These are phyloP conservation scores for Rhodotorula mucilaginosa DNA, from an alignment of 1,284 basidiomycete species.

Conservation along the genomic window DNA sequence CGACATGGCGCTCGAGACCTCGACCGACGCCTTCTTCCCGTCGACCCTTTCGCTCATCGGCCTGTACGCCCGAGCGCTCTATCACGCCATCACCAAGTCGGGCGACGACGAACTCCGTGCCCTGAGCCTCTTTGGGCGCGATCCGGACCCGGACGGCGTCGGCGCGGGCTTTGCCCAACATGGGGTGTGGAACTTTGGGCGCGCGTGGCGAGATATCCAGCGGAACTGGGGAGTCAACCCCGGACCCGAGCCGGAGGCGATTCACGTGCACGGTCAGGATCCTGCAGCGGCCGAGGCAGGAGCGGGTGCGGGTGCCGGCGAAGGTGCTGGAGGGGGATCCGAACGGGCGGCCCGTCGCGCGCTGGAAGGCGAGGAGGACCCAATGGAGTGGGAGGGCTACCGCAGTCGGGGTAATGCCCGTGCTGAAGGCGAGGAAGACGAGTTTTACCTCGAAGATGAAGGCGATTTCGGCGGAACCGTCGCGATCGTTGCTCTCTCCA, in stretches of 20 bases:
- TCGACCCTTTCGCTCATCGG: constrained; percentile 77
- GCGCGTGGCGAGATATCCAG: constrained; percentile 37
- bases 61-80: constrained; percentile 78
- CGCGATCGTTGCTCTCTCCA: constrained; percentile 42
- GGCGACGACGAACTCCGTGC: constrained; percentile 48
- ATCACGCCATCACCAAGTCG: constrained; percentile 67
- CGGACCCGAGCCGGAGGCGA: constrained; percentile 25
- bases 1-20: constrained; percentile 81
- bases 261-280: neutral
- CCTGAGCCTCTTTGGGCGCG: constrained; percentile 40
- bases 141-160: constrained; percentile 8
- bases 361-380: constrained; percentile 34
- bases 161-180: constrained; percentile 9
- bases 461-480: constrained; percentile 42
- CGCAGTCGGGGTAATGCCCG: constrained; percentile 12
- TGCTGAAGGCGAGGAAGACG: constrained; percentile 35
- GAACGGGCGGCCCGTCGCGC: constrained; percentile 17
- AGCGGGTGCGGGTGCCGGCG: neutral
- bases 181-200: constrained; percentile 25
- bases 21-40: constrained; percentile 82
- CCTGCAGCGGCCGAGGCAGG: neutral
- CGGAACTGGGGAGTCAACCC: constrained; percentile 36
- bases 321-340: neutral
- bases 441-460: constrained; percentile 36
- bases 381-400: constrained; percentile 25